These are phyloP conservation scores for Lipomyces starkeyi DNA, from an alignment of 805 yeast species.

Conservation along the genomic window DNA sequence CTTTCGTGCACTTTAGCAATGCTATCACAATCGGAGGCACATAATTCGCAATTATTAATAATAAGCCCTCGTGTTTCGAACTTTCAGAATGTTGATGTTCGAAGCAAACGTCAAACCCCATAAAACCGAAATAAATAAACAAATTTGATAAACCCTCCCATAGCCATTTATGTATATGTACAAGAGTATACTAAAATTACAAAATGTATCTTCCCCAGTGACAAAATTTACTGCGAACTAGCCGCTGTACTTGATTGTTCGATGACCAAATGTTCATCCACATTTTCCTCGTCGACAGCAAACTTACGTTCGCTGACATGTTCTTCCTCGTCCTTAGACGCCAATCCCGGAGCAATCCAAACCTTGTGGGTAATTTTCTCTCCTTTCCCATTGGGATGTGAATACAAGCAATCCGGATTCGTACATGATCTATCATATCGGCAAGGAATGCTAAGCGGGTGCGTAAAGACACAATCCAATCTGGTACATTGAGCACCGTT, in stretches of 20 bases:
- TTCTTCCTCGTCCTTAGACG: background rate
- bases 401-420: slow-evolving; percentile 71
- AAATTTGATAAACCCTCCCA: background rate
- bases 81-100: slow-evolving; percentile 26
- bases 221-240: background rate
- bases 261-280: slow-evolving; percentile 9
- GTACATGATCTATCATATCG: slow-evolving; percentile 78
- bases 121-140: background rate
- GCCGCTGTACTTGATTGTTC: background rate
- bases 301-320: slow-evolving; percentile 29
- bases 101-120: background rate
- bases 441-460: slow-evolving; percentile 80
- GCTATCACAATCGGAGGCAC: background rate
- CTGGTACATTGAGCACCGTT: slow-evolving; percentile 80
- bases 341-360: slow-evolving; percentile 27
- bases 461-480: slow-evolving; percentile 80
- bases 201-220: background rate
- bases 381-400: slow-evolving; percentile 72
- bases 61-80: slow-evolving; percentile 73
- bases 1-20: background rate
- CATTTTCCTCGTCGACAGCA: slow-evolving; percentile 26
- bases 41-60: slow-evolving; percentile 67
- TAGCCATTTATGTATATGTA: background rate
- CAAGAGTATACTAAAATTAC: background rate
- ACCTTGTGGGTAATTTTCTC: slow-evolving; percentile 22